phyloP scores from a whole-genome alignment of 345 rosid species.

The Carallia brachiata region DNA sequence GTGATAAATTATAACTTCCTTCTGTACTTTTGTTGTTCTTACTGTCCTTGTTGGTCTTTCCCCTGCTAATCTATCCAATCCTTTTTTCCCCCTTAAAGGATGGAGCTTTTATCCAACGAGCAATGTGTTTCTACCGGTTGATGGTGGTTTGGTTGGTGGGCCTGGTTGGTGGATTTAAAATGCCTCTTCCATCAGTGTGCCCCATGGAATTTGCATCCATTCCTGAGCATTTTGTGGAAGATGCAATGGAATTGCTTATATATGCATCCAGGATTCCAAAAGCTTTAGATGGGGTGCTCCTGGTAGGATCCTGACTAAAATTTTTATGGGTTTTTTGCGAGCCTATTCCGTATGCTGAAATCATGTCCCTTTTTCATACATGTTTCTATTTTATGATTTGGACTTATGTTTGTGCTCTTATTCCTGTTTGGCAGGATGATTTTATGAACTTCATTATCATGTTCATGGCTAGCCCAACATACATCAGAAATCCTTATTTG shows the following conservation, averaged over 20 bases:
- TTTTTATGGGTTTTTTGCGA: neutral
- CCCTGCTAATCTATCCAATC: constrained; percentile 3
- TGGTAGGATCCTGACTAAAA: constrained; percentile 49
- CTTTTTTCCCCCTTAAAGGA: constrained; percentile 45
- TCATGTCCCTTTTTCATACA: neutral
- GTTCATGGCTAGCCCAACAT: constrained; percentile 94
- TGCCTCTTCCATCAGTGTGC: constrained; percentile 81
- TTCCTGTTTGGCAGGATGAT: constrained; percentile 68
- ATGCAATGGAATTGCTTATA: constrained; percentile 92
- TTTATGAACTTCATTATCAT: constrained; percentile 97
- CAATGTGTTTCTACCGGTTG: constrained; percentile 82
- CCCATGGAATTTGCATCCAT: constrained; percentile 90
- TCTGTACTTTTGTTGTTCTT: too few relatives aligned
- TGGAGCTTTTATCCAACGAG: constrained; percentile 68
- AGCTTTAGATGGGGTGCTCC: constrained; percentile 74
- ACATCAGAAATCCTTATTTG: constrained; percentile 86
- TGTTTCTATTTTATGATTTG: neutral
- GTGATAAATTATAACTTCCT: neutral
- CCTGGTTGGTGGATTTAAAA: constrained; percentile 91
- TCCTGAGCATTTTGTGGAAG: constrained; percentile 99
- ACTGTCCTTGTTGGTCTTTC: neutral
- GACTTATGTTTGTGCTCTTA: constrained; percentile 4
- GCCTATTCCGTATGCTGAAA: neutral
- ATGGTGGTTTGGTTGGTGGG: constrained; percentile 88
- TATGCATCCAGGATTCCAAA: constrained; percentile 91